Conservation (phyloP, 495 filamentous ascomycete species). For the Tricharina praecox region DNA sequence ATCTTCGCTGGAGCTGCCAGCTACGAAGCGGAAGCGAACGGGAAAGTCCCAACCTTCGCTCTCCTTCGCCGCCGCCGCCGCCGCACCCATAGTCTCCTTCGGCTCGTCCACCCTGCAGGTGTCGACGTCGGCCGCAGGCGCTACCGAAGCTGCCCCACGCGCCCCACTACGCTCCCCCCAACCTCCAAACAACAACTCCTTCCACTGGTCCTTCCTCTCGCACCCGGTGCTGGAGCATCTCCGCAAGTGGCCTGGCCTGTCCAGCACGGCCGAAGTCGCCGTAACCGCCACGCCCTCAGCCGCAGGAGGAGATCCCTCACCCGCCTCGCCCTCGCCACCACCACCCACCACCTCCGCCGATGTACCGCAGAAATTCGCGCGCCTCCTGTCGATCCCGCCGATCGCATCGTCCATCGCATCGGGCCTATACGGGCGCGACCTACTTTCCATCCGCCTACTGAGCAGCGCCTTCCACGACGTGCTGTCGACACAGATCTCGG, state of each 20-base stretch:
- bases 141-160: no score
- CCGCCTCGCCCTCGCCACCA: not conserved
- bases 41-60: no score
- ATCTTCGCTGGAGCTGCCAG: no score
- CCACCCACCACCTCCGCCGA: not conserved
- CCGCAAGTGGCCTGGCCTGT: not conserved
- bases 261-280: no score
- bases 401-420: conserved; percentile 1
- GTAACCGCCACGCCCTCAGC: conserved; percentile 10
- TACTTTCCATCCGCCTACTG: not conserved
- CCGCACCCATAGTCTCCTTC: no score
- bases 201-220: not conserved
- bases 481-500: not conserved
- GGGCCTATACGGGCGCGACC: conserved; percentile 4
- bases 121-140: no score
- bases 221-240: not conserved
- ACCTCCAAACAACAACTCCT: no score
- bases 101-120: no score
- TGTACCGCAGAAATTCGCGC: not conserved
- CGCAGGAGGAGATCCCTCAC: not conserved
- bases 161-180: no score
- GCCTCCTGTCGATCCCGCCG: not conserved
- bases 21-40: no score
- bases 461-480: not conserved
- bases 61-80: no score